Base-by-base conservation (phyloP, 306 rosid genomes). In the Heteromeles arbutifolia region DNA sequence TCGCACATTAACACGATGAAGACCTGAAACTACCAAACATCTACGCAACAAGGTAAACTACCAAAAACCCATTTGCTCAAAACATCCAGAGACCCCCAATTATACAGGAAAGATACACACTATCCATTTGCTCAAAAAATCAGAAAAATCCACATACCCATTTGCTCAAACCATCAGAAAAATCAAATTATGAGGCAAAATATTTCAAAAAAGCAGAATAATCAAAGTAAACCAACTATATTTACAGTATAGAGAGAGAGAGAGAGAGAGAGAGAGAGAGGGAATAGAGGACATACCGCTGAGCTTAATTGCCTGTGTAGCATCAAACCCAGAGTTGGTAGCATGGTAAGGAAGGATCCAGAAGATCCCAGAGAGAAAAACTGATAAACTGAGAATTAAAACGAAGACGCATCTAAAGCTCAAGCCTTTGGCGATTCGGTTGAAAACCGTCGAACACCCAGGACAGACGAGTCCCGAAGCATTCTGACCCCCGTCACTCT, bases 391-490 rank as follows among this genome's bases (percentile, higher is more conserved):
- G 76, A 95, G 56, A 21, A 92, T 3, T 72, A 95, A 86, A 74
- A 92, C 70, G 58, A 95, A 80, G 5, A 95, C 3, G 76, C 97
- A 95, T 87, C 88, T 85, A 84, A 92, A 89, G 86, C 80, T 95
- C 80, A 89, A 81, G 25, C 82, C 82, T 28, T 74, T 58, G 48
- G 77, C 79, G 22, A 85, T 58, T 65, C 85, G 37, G 45, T 69
- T 6, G 8, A 85, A 65, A 74, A 77, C 78, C 74, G 74, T 31
- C 56, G 88, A 85, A 80, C 92, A 87, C 70, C 83, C 75, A n/a
- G 73, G 61, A 67, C 89, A 85, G 72, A 82, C 22, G 64, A 86
- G 18, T 11, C 85, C 82, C n/a, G 88, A 86, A 53, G 86, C 81
- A 32, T 29, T 39, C 57, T 59, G 43, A 56, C 29, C 68, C 59